Evolutionary conservation across 176 grass and related monocot species (phyloP).

Genomic region (Pontederia crassipes): DNA sequence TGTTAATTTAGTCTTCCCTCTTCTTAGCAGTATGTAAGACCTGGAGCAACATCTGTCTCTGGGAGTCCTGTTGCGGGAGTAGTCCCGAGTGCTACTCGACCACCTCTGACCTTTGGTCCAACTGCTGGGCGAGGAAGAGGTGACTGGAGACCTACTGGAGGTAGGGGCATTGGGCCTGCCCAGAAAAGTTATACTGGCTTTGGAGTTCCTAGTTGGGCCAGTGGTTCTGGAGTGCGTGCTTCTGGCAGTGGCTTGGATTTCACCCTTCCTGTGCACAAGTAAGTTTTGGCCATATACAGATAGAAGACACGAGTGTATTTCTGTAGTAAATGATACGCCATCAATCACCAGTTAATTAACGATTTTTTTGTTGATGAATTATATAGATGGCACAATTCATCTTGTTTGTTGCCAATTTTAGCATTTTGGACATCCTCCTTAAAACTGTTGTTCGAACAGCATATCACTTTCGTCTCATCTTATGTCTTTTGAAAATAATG

Average conservation of each 20-base stretch:
- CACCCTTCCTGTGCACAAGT: constrained; percentile 91
- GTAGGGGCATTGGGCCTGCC: constrained; percentile 41
- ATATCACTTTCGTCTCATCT: too few species aligned
- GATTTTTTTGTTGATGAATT: too few species aligned
- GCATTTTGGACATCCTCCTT: too few species aligned
- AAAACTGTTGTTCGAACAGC: too few species aligned
- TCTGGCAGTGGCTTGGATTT: constrained; percentile 82
- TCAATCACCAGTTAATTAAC: too few species aligned
- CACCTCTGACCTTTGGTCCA: constrained; percentile 40
- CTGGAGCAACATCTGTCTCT: constrained; percentile 38
- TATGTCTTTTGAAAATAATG: too few species aligned
- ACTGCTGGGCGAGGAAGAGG: constrained; percentile 72
- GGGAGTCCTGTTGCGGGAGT: constrained; percentile 37
- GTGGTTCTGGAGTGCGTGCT: constrained; percentile 43
- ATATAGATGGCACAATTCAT: too few species aligned
- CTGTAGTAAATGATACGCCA: too few species aligned
- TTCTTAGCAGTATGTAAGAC: constrained; percentile 74
- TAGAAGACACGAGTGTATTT: too few species aligned
- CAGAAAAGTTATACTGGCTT: constrained; percentile 58
- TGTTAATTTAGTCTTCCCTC: constrained; percentile 8
- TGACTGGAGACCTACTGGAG: constrained; percentile 74
- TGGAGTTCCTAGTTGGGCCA: constrained; percentile 56
- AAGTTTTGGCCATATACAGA: constrained; percentile 23
- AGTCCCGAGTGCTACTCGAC: constrained; percentile 47
- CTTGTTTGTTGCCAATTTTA: too few species aligned